These are phyloP conservation scores for Massospora cicadina DNA, from an alignment of 371 early-diverging fungal species.

Conservation along the genomic window DNA sequence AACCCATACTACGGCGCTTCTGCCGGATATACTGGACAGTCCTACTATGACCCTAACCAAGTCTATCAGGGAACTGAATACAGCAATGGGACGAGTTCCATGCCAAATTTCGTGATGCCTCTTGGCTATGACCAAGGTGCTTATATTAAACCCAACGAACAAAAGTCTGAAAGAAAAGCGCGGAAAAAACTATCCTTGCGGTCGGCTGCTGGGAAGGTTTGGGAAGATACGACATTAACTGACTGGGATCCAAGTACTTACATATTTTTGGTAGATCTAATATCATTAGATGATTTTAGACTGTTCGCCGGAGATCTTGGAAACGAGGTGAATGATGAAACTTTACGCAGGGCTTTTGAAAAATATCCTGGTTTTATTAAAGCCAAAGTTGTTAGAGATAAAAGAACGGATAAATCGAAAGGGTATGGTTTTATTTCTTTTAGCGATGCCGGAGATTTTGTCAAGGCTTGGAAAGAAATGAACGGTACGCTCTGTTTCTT, in stretches of 20 bases:
- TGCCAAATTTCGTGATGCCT: not conserved
- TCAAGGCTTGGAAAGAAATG: constrained; percentile 73
- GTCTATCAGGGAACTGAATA: not conserved
- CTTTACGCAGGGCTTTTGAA: constrained; percentile 51
- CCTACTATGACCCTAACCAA: not conserved
- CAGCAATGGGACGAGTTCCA: not conserved
- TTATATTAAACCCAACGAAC: constrained; percentile 8
- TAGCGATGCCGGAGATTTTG: constrained; percentile 64
- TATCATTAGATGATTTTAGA: constrained; percentile 51
- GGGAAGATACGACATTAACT: constrained; percentile 79
- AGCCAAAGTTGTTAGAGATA: constrained; percentile 62
- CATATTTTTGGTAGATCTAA: not conserved
- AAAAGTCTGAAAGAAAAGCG: constrained; percentile 15
- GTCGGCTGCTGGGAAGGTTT: constrained; percentile 80
- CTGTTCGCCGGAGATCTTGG: constrained; percentile 78
- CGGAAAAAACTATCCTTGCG: constrained; percentile 42
- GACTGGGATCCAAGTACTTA: constrained; percentile 73
- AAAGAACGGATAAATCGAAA: constrained; percentile 53
- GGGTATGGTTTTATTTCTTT: constrained; percentile 77
- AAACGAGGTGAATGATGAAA: constrained; percentile 69
- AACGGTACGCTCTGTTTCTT: constrained; percentile 36
- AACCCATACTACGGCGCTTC: not conserved
- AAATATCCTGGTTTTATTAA: constrained; percentile 60
- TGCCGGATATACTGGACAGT: not conserved
- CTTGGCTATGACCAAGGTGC: constrained; percentile 10